Evolutionary conservation across 495 filamentous ascomycete genomes (phyloP).

Genomic region (Staphylotrichum tortipilum): DNA sequence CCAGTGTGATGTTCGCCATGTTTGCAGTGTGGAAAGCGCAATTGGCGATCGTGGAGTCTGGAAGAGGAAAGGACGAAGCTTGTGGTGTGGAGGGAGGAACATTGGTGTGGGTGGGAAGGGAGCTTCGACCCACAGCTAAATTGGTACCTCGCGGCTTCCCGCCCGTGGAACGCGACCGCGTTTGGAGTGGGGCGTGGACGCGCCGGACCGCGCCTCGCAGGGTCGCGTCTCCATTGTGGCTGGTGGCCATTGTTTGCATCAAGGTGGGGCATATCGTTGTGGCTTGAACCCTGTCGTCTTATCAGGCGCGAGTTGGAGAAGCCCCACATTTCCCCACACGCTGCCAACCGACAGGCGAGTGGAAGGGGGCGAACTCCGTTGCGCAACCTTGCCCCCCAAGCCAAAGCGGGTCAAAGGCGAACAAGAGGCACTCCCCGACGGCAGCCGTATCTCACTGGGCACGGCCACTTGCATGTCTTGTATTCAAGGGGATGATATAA

Average conservation of each 20-base stretch:
- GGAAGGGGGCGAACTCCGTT: constrained; percentile 39
- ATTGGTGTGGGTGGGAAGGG: constrained; percentile 2
- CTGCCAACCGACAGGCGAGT: constrained; percentile 1
- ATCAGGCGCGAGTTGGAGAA: neutral
- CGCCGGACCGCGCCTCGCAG: no score
- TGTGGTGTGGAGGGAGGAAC: neutral
- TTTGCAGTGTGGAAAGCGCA: constrained; percentile 4
- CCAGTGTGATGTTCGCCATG: constrained; percentile 59
- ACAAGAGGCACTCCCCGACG: constrained; percentile 4
- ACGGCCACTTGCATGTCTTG: no score
- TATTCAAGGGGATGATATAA: no score
- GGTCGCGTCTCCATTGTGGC: constrained; percentile 21
- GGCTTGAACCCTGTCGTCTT: neutral
- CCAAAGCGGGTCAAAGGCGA: neutral
- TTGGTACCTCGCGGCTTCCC: constrained; percentile 7
- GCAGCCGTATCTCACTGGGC: neutral
- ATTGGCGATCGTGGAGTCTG: constrained; percentile 10
- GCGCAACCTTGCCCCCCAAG: neutral
- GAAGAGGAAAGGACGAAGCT: constrained; percentile 21
- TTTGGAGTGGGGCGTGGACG: constrained; percentile 13
- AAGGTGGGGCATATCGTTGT: neutral
- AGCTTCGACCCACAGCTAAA: constrained; percentile 10
- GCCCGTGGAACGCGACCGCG: constrained; percentile 20
- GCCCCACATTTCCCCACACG: constrained; percentile 5
- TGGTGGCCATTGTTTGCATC: neutral